Conservation (phyloP, 306 rosid genomes). For the peach (Prunus persica) region DNA sequence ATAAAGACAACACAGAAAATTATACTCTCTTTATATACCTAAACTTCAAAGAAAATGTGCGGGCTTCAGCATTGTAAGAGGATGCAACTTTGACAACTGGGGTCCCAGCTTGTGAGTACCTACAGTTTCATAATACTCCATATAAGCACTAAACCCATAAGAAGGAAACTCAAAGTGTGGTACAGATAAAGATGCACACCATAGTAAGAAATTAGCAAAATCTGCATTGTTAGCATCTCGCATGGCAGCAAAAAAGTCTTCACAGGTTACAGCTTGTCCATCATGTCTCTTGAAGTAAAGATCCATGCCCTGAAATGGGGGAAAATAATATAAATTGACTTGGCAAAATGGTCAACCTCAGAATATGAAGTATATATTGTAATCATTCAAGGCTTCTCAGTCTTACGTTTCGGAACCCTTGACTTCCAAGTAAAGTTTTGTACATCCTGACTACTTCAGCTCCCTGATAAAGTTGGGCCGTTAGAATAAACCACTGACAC, state of each 20-base stretch:
- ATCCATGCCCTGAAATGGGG: conserved; percentile 86
- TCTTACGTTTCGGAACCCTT: conserved; percentile 88
- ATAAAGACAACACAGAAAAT: conserved; percentile 9
- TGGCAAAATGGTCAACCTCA: conserved; percentile 12
- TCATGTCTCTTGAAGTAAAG: conserved; percentile 96
- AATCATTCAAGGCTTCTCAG: conserved; percentile 17
- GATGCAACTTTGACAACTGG: conserved; percentile 74
- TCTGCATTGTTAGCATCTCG: conserved; percentile 88
- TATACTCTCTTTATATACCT: conserved; percentile 43
- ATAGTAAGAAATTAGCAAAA: conserved; percentile 84
- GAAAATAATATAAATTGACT: conserved; percentile 14
- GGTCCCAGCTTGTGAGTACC: conserved; percentile 99
- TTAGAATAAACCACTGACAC: conserved; percentile 31
- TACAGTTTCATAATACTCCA: conserved; percentile 24
- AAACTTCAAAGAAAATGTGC: conserved; percentile 69
- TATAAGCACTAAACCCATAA: conserved; percentile 15
- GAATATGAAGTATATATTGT: conserved; percentile 15
- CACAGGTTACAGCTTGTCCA: conserved; percentile 98
- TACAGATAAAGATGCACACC: conserved; percentile 42
- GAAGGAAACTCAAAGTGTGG: conserved; percentile 17
- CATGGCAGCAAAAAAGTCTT: conserved; percentile 95
- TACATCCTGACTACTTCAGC: conserved; percentile 99
- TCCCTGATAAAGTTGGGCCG: conserved; percentile 57
- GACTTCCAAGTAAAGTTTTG: conserved; percentile 89
- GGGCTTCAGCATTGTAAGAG: conserved; percentile 70